Percentiles rank a stretch among this genome's conserved stretches.
phyloP scores from a whole-genome alignment of 352 stramenopile species.

The Phytopythium cucurbitacearum region DNA sequence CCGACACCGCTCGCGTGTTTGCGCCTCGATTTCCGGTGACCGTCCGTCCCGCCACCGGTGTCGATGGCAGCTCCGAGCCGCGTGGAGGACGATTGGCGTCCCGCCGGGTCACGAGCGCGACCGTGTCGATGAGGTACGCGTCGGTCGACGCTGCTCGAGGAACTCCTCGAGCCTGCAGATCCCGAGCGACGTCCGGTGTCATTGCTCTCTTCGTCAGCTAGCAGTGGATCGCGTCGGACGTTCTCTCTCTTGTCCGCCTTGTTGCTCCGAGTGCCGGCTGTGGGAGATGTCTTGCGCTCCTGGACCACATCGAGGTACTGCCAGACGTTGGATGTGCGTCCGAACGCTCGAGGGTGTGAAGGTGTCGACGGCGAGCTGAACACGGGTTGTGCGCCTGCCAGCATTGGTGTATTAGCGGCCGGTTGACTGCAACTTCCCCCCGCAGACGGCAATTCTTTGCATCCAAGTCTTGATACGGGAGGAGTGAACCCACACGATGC shows the following conservation, averaged over 20 bases:
- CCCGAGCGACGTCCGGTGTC: background rate
- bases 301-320: slow-evolving; percentile 59
- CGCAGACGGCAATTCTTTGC: background rate
- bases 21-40: slow-evolving; percentile 1
- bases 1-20: slow-evolving; percentile 7
- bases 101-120: too few relatives aligned
- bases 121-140: background rate
- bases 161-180: background rate
- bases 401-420: slow-evolving; percentile 5
- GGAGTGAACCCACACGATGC: background rate
- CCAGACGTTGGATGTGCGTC: slow-evolving; percentile 68
- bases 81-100: background rate
- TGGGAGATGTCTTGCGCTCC: slow-evolving; percentile 22
- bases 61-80: background rate
- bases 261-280: background rate
- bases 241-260: background rate
- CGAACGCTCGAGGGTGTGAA: slow-evolving; percentile 43
- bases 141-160: slow-evolving; percentile 6
- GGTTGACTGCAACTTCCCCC: too few relatives aligned
- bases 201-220: background rate
- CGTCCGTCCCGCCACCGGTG: background rate
- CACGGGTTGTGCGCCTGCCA: slow-evolving; percentile 3
- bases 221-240: slow-evolving; percentile 7
- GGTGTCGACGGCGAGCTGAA: slow-evolving; percentile 3
- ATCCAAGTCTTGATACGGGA: background rate